Evolutionary conservation across 1,284 basidiomycete species (phyloP).

Genomic region (Ganoderma lingzhi): DNA sequence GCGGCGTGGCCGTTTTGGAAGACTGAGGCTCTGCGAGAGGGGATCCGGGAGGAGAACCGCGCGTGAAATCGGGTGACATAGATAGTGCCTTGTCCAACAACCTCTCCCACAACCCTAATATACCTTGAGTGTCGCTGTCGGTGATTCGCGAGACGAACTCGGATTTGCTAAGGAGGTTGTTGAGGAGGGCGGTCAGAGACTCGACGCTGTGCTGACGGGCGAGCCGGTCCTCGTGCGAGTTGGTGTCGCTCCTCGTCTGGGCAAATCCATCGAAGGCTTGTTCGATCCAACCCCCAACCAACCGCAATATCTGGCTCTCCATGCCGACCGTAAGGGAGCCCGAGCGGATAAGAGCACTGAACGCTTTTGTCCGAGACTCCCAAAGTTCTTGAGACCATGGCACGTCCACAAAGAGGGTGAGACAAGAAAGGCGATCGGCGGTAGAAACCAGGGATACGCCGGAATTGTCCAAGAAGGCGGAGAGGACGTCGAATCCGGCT

Average conservation of each 20-base stretch:
- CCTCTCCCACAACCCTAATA: conserved; percentile 64
- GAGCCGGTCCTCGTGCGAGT: conserved; percentile 51
- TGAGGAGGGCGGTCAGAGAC: conserved; percentile 63
- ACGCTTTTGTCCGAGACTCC: conserved; percentile 72
- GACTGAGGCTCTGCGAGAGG: conserved; percentile 39
- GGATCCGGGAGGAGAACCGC: conserved; percentile 37
- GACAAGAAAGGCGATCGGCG: conserved; percentile 65
- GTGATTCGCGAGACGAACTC: conserved; percentile 66
- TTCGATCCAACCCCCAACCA: conserved; percentile 70
- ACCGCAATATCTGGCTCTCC: conserved; percentile 60
- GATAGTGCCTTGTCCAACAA: conserved; percentile 64
- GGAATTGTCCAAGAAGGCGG: conserved; percentile 68
- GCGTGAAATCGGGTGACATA: conserved; percentile 42
- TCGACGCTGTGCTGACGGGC: conserved; percentile 72
- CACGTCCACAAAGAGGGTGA: conserved; percentile 63
- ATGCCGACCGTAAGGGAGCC: conserved; percentile 70
- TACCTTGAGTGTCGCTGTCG: conserved; percentile 58
- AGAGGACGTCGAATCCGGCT: conserved; percentile 74
- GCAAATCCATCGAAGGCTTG: conserved; percentile 60
- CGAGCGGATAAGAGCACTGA: conserved; percentile 64
- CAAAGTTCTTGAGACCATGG: conserved; percentile 72
- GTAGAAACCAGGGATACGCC: conserved; percentile 54
- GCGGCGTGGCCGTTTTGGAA: conserved; percentile 39
- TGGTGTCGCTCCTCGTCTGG: conserved; percentile 48
- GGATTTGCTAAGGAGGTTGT: conserved; percentile 53